phyloP scores from a whole-genome alignment of 164 flowering plant species.

The Stephania cephalantha region DNA sequence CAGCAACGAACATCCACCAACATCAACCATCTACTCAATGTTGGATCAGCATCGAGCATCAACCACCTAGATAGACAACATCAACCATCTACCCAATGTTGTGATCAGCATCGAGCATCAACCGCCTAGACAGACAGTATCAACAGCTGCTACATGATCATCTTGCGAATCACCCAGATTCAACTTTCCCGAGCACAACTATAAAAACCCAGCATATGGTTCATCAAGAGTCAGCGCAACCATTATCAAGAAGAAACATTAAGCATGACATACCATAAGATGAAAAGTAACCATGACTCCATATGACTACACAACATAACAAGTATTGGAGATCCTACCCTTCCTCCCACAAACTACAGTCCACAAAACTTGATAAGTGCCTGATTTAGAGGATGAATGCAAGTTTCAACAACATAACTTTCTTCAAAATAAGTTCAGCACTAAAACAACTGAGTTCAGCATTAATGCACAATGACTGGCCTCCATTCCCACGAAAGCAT shows the following conservation, averaged over 20 bases:
- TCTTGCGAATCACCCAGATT: conserved; percentile 19
- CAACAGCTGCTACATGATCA: conserved; percentile 33
- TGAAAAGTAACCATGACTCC: background rate
- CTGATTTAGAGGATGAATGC: no score
- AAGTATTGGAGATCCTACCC: background rate
- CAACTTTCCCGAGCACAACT: conserved; percentile 33
- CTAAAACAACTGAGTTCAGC: background rate
- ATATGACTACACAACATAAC: background rate
- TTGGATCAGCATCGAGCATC: conserved; percentile 29
- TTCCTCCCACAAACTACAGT: background rate
- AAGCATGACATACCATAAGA: background rate
- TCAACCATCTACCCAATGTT: background rate
- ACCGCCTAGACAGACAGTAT: conserved; percentile 20
- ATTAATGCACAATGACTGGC: conserved; percentile 1
- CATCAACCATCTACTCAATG: conserved; percentile 23
- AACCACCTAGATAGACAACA: conserved; percentile 22
- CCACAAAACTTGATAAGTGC: no score
- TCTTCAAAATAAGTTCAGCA: no score
- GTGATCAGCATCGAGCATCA: conserved; percentile 29
- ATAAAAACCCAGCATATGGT: conserved; percentile 38
- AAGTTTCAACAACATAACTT: no score
- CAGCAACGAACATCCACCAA: conserved; percentile 29
- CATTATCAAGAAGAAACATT: background rate
- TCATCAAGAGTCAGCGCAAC: conserved; percentile 23
- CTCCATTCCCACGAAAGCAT: background rate